Conservation (phyloP, 768 basidiomycete species). For the Leucosporidium scottii region DNA sequence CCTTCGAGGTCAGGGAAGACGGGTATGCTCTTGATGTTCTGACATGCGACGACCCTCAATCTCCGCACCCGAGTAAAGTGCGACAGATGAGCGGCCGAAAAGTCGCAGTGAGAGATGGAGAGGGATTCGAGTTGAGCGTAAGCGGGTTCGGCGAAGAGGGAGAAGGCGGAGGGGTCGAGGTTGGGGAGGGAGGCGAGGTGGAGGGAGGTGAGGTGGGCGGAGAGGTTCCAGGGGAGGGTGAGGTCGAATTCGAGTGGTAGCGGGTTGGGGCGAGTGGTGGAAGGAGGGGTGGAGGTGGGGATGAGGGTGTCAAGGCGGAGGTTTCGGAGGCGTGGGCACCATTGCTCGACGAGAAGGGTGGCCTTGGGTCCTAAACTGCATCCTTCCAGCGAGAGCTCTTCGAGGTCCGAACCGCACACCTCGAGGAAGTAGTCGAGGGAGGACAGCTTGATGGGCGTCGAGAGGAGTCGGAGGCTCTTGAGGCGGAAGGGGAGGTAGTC, state of each 20-base stretch:
- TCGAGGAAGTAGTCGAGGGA: constrained; percentile 4
- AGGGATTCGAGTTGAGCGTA: not conserved
- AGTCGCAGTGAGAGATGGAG: not conserved
- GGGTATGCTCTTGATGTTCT: not conserved
- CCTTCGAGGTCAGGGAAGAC: not conserved
- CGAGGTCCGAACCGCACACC: not conserved
- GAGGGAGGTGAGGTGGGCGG: not conserved
- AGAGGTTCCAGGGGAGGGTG: not conserved
- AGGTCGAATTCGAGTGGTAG: not conserved
- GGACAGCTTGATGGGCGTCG: not conserved
- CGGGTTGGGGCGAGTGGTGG: not conserved
- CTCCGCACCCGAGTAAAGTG: not conserved
- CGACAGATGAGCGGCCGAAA: constrained; percentile 2
- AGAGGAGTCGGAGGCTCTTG: not conserved
- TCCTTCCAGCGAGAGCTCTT: not conserved
- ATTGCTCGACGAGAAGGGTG: not conserved
- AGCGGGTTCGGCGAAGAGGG: not conserved
- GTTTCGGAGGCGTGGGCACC: not conserved
- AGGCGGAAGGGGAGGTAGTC: not conserved
- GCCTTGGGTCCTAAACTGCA: not conserved
- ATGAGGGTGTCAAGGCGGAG: not conserved
- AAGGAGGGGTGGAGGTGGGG: not conserved
- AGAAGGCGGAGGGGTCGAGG: not conserved
- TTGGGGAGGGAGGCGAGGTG: not conserved
- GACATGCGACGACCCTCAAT: constrained; percentile 4